These are phyloP conservation scores for Tuber borchii DNA, from an alignment of 495 filamentous ascomycete species.

Conservation along the genomic window DNA sequence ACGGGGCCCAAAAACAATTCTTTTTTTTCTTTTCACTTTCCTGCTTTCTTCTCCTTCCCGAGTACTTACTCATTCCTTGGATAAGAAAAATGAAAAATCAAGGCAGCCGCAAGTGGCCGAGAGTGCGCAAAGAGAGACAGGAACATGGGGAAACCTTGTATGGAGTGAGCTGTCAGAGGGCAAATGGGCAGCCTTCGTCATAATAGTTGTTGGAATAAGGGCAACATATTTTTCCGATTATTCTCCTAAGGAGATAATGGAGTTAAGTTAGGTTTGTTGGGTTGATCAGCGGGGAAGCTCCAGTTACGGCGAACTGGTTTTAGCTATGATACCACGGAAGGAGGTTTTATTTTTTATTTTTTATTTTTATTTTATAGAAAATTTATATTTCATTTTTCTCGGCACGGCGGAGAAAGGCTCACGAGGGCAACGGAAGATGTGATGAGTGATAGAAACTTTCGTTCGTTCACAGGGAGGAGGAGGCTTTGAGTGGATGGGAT, in stretches of 20 bases:
- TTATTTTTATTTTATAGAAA: not conserved
- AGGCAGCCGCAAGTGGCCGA: not conserved
- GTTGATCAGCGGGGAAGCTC: constrained; percentile 2
- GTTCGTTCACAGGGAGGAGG: not conserved
- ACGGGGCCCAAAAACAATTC: not conserved
- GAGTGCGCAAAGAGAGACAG: constrained; percentile 3
- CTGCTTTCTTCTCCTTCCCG: not conserved
- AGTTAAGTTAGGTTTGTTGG: not conserved
- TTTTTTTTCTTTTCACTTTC: not conserved
- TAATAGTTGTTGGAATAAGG: not conserved
- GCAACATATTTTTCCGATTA: constrained; percentile 3
- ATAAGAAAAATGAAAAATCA: constrained; percentile 3
- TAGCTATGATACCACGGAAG: not conserved
- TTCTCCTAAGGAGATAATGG: not conserved
- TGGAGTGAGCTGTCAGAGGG: constrained; percentile 1
- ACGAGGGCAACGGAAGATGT: not conserved
- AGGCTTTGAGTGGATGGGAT: not conserved
- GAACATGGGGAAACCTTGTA: constrained; percentile 2
- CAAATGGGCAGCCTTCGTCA: constrained; percentile 1
- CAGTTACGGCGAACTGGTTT: not conserved
- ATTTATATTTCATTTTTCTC: constrained; percentile 1
- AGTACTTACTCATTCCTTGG: not conserved
- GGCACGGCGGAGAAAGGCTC: not conserved
- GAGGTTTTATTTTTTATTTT: not conserved
- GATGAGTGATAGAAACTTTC: not conserved